These are phyloP conservation scores for Candida insectalens DNA, from an alignment of 805 yeast genomes.

Conservation along the genomic window DNA sequence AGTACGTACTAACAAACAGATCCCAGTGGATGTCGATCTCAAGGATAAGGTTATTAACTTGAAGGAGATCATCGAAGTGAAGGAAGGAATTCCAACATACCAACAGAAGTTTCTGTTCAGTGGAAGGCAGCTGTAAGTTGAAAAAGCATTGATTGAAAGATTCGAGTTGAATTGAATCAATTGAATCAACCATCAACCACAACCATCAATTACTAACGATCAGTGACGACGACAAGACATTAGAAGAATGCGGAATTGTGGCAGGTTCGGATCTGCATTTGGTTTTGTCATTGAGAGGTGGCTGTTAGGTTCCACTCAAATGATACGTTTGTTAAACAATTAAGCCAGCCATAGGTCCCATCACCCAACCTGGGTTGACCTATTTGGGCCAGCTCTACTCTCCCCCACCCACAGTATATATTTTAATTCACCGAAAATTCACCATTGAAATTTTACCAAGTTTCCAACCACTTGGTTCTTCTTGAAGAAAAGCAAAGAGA, in stretches of 20 bases:
- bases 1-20: slow-evolving; percentile 23
- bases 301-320: slow-evolving; percentile 22
- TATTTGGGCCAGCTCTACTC: too few relatives aligned
- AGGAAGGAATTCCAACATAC: slow-evolving; percentile 94
- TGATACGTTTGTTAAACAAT: too few relatives aligned
- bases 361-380: too few relatives aligned
- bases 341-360: slow-evolving; percentile 15
- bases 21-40: slow-evolving; percentile 66
- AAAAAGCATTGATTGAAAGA: background rate
- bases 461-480: too few relatives aligned
- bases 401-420: too few relatives aligned
- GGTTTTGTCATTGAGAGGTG: slow-evolving; percentile 91
- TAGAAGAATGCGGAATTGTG: slow-evolving; percentile 61
- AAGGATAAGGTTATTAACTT: slow-evolving; percentile 49
- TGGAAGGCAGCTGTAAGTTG: slow-evolving; percentile 77
- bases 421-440: too few relatives aligned
- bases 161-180: background rate
- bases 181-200: background rate
- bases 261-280: slow-evolving; percentile 86
- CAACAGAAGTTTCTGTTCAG: slow-evolving; percentile 87
- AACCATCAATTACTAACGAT: background rate
- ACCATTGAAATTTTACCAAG: too few relatives aligned
- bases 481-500: too few relatives aligned
- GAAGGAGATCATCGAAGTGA: slow-evolving; percentile 89
- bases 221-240: slow-evolving; percentile 67